Base-by-base conservation (phyloP, 257 asterid species). In the Rhazya stricta region DNA sequence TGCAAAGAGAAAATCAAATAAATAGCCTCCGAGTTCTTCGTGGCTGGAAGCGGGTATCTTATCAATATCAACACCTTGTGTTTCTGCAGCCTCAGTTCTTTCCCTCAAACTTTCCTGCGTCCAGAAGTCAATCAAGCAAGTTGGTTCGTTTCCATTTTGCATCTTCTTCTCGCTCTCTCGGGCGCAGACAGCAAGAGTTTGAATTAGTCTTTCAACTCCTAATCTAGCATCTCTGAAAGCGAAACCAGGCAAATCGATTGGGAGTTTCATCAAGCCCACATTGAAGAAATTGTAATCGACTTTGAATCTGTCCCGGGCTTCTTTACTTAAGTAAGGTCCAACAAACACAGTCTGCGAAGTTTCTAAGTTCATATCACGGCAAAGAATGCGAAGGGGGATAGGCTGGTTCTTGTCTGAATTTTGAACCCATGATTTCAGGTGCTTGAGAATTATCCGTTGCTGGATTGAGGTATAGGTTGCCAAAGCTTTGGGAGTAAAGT, bases 291-390 rank as follows among this genome's bases (percentile, higher is more conserved):
- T 94, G 79, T 91, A 94, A 70, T 94, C 97, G 1, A 48, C 43
- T 10, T 90, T 90, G 56, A 94, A 91, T 71, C 89, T 61, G 8
- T 74, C 50, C 8, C 96, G 85, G 23, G 95, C 82, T 43, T 78
- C 93, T 16, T 73, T 84, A 5, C 72, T 69, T 58, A 94, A 60
- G 68, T 94, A 91, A 3, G 93, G 93, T 1, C 97, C 97, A 0
- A 89, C 97, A 73, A 94, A 90, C 1, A 94, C 98, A 10, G 91
- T 90, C 77, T 94, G 98, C 12, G 98, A 94, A 5, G 97, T 91
- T 11, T 94, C 97, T 61, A 94, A 68, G 67, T 94, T 94, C 95
- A 94, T 83, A 32, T 91, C 97, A 7, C 97, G 88, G 84, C 97
- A 90, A 58, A 84, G 89, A 16, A 89, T 71, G 0, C 98, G 85